phyloP scores from a whole-genome alignment of 768 basidiomycete genomes.

The Infundibulicybe gibba region DNA sequence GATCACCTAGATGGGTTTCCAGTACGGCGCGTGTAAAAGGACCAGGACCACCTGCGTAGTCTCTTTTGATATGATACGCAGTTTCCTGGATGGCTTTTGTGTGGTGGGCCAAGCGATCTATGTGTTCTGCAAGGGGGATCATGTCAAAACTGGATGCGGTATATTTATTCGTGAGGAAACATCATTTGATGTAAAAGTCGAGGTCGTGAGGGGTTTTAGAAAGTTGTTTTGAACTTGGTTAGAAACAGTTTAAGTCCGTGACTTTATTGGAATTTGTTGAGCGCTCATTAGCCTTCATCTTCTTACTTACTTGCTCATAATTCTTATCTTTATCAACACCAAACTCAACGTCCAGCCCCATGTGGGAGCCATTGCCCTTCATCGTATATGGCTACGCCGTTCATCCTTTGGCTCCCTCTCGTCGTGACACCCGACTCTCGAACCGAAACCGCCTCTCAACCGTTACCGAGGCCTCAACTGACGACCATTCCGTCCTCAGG shows the following conservation, averaged over 20 bases:
- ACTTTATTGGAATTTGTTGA: neutral
- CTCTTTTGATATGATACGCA: constrained; percentile 27
- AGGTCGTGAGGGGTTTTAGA: neutral
- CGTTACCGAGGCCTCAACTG: constrained; percentile 59
- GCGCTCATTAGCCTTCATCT: neutral
- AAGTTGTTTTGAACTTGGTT: no score
- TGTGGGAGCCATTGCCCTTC: constrained; percentile 54
- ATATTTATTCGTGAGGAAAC: neutral
- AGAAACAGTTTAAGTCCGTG: no score
- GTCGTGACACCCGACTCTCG: constrained; percentile 66
- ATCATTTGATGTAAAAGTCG: neutral
- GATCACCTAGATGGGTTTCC: constrained; percentile 58
- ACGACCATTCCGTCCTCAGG: constrained; percentile 60
- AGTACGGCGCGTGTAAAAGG: constrained; percentile 70
- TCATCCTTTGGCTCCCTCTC: constrained; percentile 75
- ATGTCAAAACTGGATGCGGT: constrained; percentile 19
- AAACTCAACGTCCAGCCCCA: constrained; percentile 13
- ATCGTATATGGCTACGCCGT: constrained; percentile 91
- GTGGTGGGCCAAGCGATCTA: constrained; percentile 57
- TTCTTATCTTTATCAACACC: neutral
- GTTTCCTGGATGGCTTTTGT: constrained; percentile 48
- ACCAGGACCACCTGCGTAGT: constrained; percentile 19
- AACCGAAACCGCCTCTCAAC: constrained; percentile 55
- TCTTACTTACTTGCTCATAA: neutral
- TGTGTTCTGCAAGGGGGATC: constrained; percentile 61